Evolutionary conservation across 148 eudicot genomes (phyloP).

Genomic region (Rhododendron williamsianum): DNA sequence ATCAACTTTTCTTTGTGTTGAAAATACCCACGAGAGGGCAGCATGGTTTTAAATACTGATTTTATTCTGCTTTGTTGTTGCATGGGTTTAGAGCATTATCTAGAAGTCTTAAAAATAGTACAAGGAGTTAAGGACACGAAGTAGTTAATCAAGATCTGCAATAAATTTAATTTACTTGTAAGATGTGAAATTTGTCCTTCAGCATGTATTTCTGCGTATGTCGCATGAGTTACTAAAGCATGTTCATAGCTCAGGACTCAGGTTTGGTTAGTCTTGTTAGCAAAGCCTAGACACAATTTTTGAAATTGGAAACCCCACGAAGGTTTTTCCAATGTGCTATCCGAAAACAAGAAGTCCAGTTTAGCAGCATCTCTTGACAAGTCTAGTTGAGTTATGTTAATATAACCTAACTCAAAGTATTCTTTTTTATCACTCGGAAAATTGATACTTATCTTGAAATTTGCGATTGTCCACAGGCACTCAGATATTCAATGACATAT

Average conservation of each 20-base stretch:
- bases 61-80: neutral
- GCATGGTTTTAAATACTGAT: neutral
- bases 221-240: neutral
- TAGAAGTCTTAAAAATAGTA: neutral
- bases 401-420: neutral
- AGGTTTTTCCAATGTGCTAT: neutral
- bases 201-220: neutral
- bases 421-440: neutral
- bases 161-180: neutral
- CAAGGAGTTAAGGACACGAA: neutral
- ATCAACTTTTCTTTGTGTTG: neutral
- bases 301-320: neutral
- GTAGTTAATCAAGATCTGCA: neutral
- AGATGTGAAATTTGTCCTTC: neutral
- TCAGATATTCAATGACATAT: neutral
- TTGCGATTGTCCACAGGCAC: neutral
- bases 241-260: neutral
- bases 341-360: neutral
- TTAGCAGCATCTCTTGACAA: neutral
- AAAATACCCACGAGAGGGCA: neutral
- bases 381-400: neutral
- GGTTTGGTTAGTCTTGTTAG: neutral
- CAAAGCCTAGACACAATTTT: neutral
- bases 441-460: neutral
- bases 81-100: neutral